Evolutionary conservation across 1,284 basidiomycete species (phyloP).

Genomic region (Pyrrhoderma lamaoense): DNA sequence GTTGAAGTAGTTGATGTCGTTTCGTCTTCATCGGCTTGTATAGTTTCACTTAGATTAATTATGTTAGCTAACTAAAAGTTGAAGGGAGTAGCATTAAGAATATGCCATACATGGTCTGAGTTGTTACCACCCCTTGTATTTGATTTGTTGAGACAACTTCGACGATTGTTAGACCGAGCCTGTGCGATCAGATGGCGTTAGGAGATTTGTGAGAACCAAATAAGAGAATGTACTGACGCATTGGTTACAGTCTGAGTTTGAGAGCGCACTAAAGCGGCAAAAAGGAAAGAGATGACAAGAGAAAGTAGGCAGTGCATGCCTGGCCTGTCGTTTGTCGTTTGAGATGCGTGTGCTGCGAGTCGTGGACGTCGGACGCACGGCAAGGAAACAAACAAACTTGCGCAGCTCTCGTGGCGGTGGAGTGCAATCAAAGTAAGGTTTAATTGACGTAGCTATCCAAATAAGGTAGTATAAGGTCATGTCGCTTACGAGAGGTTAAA

Average conservation of each 20-base stretch:
- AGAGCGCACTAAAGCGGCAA: slow-evolving; percentile 28
- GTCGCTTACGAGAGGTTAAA: background rate
- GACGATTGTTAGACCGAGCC: slow-evolving; percentile 47
- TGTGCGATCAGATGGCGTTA: slow-evolving; percentile 22
- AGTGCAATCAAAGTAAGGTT: background rate
- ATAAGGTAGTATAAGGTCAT: slow-evolving; percentile 2
- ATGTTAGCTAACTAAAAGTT: no score
- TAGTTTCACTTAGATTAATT: slow-evolving; percentile 18
- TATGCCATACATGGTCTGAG: slow-evolving; percentile 38
- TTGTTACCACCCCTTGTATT: slow-evolving; percentile 33
- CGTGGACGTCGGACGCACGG: background rate
- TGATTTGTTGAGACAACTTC: slow-evolving; percentile 41
- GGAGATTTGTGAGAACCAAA: slow-evolving; percentile 2
- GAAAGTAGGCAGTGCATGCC: slow-evolving; percentile 17
- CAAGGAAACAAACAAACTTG: background rate
- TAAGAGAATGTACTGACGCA: slow-evolving; percentile 30
- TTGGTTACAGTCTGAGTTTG: slow-evolving; percentile 42
- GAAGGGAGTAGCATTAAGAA: background rate
- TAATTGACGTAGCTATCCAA: background rate
- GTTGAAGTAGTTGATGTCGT: slow-evolving; percentile 10
- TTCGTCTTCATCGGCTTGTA: background rate
- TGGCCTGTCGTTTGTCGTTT: background rate
- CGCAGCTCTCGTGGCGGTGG: background rate
- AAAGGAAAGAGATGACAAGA: slow-evolving; percentile 25
- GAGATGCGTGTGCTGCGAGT: background rate